Percentiles rank a stretch among this genome's conserved stretches.
These are phyloP conservation scores for Wickerhamomyces sp. DNA, from an alignment of 1,139 yeast species.

Conservation along the genomic window DNA sequence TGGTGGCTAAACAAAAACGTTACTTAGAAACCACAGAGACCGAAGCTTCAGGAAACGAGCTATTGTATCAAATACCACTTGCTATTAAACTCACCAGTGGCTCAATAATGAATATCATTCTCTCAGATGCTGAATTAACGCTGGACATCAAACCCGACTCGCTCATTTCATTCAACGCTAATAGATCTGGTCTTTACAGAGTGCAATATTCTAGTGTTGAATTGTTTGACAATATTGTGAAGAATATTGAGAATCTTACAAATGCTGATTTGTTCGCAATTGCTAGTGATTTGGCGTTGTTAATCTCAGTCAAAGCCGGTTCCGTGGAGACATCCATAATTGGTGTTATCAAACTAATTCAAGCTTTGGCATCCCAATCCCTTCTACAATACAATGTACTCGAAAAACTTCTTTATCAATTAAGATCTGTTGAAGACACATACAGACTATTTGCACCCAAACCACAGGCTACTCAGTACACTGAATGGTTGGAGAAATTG, in stretches of 20 bases:
- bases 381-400: conserved; percentile 21
- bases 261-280: conserved; percentile 25
- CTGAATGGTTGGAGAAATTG: conserved; percentile 26
- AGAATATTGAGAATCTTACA: conserved; percentile 24
- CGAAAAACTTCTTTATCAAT: conserved; percentile 21
- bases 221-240: conserved; percentile 27
- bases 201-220: conserved; percentile 28
- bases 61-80: conserved; percentile 43
- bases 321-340: conserved; percentile 23
- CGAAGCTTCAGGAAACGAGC: conserved; percentile 24
- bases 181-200: conserved; percentile 43
- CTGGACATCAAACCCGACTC: conserved; percentile 27
- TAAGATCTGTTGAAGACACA: conserved; percentile 19
- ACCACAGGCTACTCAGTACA: conserved; percentile 17
- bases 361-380: conserved; percentile 14
- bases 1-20: conserved; percentile 49
- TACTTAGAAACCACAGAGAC: conserved; percentile 23
- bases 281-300: conserved; percentile 26
- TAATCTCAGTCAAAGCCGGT: conserved; percentile 24
- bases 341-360: conserved; percentile 22
- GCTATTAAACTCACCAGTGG: conserved; percentile 36
- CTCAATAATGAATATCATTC: conserved; percentile 33
- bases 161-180: conserved; percentile 37
- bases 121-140: conserved; percentile 43
- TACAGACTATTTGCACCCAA: conserved; percentile 13